Evolutionary conservation across 1,139 yeast species (phyloP).

Genomic region (Saccharomyces uvarum): DNA sequence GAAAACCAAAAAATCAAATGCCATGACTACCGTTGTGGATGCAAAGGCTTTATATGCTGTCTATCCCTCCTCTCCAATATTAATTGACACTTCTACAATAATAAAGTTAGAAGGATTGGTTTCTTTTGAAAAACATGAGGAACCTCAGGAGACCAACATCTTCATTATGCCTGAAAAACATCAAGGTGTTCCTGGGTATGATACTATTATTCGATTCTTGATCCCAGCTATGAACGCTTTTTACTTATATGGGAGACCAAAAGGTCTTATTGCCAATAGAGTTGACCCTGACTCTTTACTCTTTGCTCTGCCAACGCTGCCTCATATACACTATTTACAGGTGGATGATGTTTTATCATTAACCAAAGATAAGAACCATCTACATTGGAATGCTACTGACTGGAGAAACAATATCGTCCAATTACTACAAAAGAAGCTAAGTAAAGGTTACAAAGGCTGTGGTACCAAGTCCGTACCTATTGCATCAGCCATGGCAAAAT

Average conservation of each 20-base stretch:
- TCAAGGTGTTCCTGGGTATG: slow-evolving; percentile 87
- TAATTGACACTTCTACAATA: slow-evolving; percentile 81
- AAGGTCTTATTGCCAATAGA: slow-evolving; percentile 79
- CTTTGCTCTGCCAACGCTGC: slow-evolving; percentile 87
- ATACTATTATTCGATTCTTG: slow-evolving; percentile 78
- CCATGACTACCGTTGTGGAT: slow-evolving; percentile 70
- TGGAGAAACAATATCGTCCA: slow-evolving; percentile 64
- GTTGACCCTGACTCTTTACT: slow-evolving; percentile 67
- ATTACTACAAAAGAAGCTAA: slow-evolving; percentile 53
- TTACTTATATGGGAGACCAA: slow-evolving; percentile 85
- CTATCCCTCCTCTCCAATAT: slow-evolving; percentile 76
- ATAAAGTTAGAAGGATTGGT: slow-evolving; percentile 78
- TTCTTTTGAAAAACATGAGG: slow-evolving; percentile 49
- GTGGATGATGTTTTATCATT: slow-evolving; percentile 45
- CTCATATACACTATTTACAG: slow-evolving; percentile 72
- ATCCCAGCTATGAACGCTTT: slow-evolving; percentile 81
- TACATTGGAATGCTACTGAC: slow-evolving; percentile 55
- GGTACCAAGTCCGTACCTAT: slow-evolving; percentile 57
- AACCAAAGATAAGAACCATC: slow-evolving; percentile 33
- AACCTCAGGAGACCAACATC: slow-evolving; percentile 64
- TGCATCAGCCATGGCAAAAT: slow-evolving; percentile 45
- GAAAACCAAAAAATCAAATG: slow-evolving; percentile 48
- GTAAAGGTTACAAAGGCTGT: slow-evolving; percentile 74
- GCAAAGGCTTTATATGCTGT: slow-evolving; percentile 79
- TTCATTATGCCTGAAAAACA: slow-evolving; percentile 92